Conservation (phyloP, 2,329 filamentous ascomycete genomes). For the Thielaviopsis euricoi region DNA sequence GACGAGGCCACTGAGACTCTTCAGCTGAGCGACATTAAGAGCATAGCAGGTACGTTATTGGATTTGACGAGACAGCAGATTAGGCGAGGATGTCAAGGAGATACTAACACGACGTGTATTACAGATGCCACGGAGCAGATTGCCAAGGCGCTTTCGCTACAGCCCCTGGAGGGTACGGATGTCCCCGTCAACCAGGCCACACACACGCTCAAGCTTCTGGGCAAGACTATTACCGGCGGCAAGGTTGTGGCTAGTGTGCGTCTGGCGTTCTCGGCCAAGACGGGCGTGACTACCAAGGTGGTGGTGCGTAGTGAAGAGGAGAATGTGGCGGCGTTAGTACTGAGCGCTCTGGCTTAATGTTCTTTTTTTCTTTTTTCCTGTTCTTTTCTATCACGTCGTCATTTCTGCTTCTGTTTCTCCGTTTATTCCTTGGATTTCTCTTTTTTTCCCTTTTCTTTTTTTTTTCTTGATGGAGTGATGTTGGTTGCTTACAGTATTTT, state of each 20-base stretch:
- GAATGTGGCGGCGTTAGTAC: constrained; percentile 67
- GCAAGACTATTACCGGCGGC: constrained; percentile 84
- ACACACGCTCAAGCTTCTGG: constrained; percentile 87
- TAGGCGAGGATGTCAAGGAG: too few species aligned
- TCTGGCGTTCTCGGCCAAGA: constrained; percentile 89
- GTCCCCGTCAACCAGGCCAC: constrained; percentile 76
- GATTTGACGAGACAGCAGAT: background rate
- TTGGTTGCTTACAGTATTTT: too few species aligned
- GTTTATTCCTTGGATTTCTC: too few species aligned
- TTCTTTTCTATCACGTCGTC: too few species aligned
- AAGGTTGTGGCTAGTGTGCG: constrained; percentile 73
- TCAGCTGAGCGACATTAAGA: constrained; percentile 75
- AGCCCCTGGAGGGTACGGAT: constrained; percentile 87
- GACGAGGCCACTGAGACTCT: constrained; percentile 86
- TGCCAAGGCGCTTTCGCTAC: constrained; percentile 69
- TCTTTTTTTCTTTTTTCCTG: too few species aligned
- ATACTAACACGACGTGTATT: constrained; percentile 15
- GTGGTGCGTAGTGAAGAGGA: constrained; percentile 84
- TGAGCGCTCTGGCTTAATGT: constrained; percentile 67
- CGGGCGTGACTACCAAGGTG: constrained; percentile 91
- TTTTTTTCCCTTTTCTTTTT: too few species aligned
- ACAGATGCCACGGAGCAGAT: constrained; percentile 86
- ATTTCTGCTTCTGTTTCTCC: background rate
- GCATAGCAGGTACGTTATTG: constrained; percentile 65
- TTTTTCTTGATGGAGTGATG: too few species aligned